phyloP scores from a whole-genome alignment of 2,329 filamentous ascomycete genomes.

The Colletotrichum costaricense region DNA sequence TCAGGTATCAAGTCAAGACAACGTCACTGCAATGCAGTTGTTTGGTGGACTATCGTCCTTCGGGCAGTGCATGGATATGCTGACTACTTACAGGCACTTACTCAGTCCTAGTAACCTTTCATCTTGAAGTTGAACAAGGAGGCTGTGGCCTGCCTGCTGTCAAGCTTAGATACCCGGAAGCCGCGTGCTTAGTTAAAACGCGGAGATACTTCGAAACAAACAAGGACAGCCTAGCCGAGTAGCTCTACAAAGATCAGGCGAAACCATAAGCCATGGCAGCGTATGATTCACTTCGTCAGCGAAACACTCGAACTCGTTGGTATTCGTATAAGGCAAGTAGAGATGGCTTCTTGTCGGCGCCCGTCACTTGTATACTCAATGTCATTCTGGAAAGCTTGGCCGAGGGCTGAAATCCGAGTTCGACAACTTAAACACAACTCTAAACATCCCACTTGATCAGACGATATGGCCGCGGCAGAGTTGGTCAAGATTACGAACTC shows the following conservation, averaged over 20 bases:
- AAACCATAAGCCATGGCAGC: neutral
- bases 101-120: neutral
- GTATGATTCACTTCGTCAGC: neutral
- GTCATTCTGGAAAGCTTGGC: neutral
- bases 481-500: neutral
- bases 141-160: neutral
- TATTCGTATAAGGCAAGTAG: constrained; percentile 5
- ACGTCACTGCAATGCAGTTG: neutral
- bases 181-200: neutral
- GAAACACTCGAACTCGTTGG: neutral
- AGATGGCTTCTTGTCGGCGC: neutral
- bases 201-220: neutral
- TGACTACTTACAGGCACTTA: neutral
- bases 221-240: neutral
- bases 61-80: neutral
- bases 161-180: neutral
- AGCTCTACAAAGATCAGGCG: neutral
- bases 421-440: neutral
- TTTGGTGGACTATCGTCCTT: neutral
- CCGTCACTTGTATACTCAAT: neutral
- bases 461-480: neutral
- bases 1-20: constrained; percentile 4
- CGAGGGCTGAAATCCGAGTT: neutral
- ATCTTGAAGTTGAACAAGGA: neutral
- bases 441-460: neutral